Base-by-base conservation (phyloP, 2,329 filamentous ascomycete genomes). In the Xylogone sp. region DNA sequence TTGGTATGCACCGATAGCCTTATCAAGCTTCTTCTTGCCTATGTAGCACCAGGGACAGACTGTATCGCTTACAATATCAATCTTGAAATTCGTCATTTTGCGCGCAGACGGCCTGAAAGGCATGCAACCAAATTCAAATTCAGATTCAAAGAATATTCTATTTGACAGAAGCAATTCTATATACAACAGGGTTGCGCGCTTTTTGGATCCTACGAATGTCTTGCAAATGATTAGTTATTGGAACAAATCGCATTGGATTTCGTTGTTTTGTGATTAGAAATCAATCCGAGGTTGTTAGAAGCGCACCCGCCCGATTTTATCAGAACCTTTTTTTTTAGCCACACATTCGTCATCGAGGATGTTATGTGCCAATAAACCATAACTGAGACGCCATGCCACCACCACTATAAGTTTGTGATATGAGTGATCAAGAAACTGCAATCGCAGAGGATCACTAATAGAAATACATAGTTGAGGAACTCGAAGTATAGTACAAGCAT, bases 41-140 rank as follows among this genome's bases (percentile, higher is more conserved):
- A 95, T 75, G 68, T 91, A 94, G 76, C 90, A 88, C 79, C 82
- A 71, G 3, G 89, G 87, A 66, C 90, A 95, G 60, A 94, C 81
- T 2, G 83, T 88, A 71, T 96, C 91, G n/a, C 82, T 89, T 53
- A 91, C 83, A 64, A 90, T 81, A 53, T 86, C 82, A 69, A 95
- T 87, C 55, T 83, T 81, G 73, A 92, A 88, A 62, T 83, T 82
- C 19, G 85, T 82, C 88, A 92, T 91, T 54, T 54, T 75, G 48
- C 53, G 56, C 9, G 59, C 39, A 6, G 56, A 61, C 6, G 54
- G 46, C 9, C 52, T 43, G 50, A 62, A 59, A 16, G 4, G 12
- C 34, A 39, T 39, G 34, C 34, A 16, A 39, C n/a, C 13, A 6
- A 13, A 39, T 27, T 6, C 5, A 27, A 27, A 27, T 10, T n/a